A percentile compares a stretch with the other conserved stretches of the same genome.
Conservation (phyloP, 495 filamentous ascomycete genomes). For the Podospora anserina region DNA sequence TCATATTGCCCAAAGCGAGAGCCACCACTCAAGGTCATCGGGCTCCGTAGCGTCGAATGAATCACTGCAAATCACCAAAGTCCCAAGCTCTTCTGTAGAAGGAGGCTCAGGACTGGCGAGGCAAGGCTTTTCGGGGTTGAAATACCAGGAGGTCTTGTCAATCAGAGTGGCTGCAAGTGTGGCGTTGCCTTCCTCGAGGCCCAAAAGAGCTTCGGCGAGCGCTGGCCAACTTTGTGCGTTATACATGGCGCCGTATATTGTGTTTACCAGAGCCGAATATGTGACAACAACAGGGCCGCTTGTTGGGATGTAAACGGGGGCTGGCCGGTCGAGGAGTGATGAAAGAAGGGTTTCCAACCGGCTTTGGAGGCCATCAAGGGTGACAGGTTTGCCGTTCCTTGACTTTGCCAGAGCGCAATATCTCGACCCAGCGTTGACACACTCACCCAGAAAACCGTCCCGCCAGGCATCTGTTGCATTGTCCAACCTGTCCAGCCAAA, state of each 20-base stretch:
- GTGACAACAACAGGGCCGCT: conserved; percentile 43
- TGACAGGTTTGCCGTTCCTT: conserved; percentile 30
- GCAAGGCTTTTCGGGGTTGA: conserved; percentile 35
- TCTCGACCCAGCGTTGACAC: conserved; percentile 43
- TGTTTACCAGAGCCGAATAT: conserved; percentile 38
- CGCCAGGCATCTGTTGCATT: conserved; percentile 47
- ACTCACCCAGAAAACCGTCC: conserved; percentile 49
- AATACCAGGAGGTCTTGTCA: conserved; percentile 38
- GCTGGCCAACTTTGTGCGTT: conserved; percentile 41
- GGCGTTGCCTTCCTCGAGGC: conserved; percentile 44
- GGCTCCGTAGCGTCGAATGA: conserved; percentile 41
- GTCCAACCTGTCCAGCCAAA: conserved; percentile 46
- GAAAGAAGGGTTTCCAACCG: conserved; percentile 38
- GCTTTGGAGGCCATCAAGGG: conserved; percentile 30
- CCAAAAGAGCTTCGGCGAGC: conserved; percentile 38
- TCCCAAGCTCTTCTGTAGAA: conserved; percentile 33
- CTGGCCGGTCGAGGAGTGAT: conserved; percentile 36
- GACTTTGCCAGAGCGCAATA: conserved; percentile 41
- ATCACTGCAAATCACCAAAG: conserved; percentile 45
- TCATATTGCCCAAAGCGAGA: conserved; percentile 45
- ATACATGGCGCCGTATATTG: conserved; percentile 42
- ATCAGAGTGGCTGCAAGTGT: conserved; percentile 36
- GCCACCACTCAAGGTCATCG: conserved; percentile 44
- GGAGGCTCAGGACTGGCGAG: conserved; percentile 26
- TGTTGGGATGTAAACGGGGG: conserved; percentile 32